Conservation (phyloP, 305 asterid genomes). For the Fraxinus ornus region DNA sequence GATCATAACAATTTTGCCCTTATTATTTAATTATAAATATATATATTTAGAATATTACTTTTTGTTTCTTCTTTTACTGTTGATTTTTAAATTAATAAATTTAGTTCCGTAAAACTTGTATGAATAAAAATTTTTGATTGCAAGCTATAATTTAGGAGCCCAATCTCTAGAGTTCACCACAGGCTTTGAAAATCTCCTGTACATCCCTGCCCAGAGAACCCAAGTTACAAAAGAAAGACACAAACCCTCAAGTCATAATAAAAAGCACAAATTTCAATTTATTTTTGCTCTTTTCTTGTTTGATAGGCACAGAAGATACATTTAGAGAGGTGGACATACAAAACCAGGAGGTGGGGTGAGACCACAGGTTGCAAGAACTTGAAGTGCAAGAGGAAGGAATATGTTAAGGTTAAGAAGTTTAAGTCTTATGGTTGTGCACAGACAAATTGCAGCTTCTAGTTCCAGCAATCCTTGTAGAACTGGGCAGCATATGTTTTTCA, state of each 20-base stretch:
- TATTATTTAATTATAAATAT: too few species aligned
- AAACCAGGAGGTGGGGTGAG: constrained; percentile 79
- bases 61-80: not conserved
- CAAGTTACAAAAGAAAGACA: not conserved
- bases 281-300: not conserved
- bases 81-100: not conserved
- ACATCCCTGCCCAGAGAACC: not conserved
- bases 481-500: constrained; percentile 76
- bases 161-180: too few species aligned
- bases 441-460: constrained; percentile 80
- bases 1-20: not conserved
- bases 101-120: too few species aligned
- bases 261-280: not conserved
- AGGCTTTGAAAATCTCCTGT: too few species aligned
- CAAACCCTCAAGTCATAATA: not conserved
- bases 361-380: constrained; percentile 75
- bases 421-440: constrained; percentile 76
- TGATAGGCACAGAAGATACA: not conserved
- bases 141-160: too few species aligned
- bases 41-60: too few species aligned
- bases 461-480: constrained; percentile 77
- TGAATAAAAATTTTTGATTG: too few species aligned
- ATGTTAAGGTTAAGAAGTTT: constrained; percentile 77
- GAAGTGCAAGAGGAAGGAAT: constrained; percentile 79
- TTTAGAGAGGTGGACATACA: constrained; percentile 66